These are phyloP conservation scores for Fusarium nurragi DNA, from an alignment of 2,329 filamentous ascomycete species.

Conservation along the genomic window DNA sequence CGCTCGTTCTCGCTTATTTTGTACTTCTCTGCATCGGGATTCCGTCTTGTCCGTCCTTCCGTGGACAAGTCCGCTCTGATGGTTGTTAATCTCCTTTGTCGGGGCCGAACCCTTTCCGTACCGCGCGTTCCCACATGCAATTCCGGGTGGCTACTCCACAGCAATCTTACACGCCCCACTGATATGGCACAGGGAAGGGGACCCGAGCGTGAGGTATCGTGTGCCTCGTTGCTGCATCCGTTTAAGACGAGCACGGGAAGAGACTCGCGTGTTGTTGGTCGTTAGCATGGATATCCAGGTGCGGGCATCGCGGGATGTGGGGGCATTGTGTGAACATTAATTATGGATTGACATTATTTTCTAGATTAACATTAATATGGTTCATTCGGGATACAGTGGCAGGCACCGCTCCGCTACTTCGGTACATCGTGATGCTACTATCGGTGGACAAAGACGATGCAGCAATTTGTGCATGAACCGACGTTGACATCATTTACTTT, in stretches of 20 bases:
- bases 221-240: neutral
- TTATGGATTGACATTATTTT: constrained; percentile 11
- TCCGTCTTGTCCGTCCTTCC: neutral
- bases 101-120: neutral
- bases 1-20: neutral
- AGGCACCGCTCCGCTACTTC: neutral
- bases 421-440: constrained; percentile 3
- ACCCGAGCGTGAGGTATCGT: neutral
- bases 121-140: neutral
- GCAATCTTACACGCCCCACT: neutral
- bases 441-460: neutral
- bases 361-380: constrained; percentile 16
- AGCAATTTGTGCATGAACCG: neutral
- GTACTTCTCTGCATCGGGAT: neutral
- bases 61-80: neutral
- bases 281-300: neutral
- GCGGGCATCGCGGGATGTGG: neutral
- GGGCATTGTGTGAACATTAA: neutral
- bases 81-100: neutral
- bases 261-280: neutral
- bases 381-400: neutral
- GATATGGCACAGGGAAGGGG: neutral
- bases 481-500: constrained; percentile 11
- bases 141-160: neutral
- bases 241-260: neutral